Evolutionary conservation across 345 rosid genomes (phyloP).

Genomic region (Camelina hispida): DNA sequence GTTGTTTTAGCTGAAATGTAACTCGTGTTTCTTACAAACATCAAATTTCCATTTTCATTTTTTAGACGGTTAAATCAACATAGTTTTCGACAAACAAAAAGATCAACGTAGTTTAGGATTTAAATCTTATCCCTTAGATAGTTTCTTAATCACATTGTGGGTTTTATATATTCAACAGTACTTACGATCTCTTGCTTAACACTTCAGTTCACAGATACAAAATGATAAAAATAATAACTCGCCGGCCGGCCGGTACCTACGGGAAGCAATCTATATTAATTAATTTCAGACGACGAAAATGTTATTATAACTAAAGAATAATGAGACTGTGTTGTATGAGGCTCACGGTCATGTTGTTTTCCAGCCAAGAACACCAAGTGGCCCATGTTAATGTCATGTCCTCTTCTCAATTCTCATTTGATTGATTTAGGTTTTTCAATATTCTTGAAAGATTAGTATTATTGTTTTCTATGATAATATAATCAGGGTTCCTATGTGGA

Average conservation of each 20-base stretch:
- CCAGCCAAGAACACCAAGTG: constrained; percentile 30
- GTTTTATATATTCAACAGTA: not conserved
- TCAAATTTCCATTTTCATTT: not conserved
- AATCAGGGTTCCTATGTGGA: constrained; percentile 4
- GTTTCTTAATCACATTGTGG: not conserved
- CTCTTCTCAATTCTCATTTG: constrained; percentile 9
- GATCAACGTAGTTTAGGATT: not conserved
- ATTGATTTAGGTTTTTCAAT: not conserved
- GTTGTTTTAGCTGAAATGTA: not conserved
- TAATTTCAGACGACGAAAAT: constrained; percentile 4
- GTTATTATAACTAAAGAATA: not conserved
- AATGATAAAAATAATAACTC: not conserved
- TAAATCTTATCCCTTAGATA: not conserved
- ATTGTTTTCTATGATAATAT: not conserved
- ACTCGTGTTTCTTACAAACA: not conserved
- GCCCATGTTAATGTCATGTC: constrained; percentile 29
- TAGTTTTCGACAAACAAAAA: not conserved
- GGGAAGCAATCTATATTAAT: constrained; percentile 11
- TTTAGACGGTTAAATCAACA: not conserved
- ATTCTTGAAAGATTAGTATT: not conserved
- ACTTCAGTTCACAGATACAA: not conserved
- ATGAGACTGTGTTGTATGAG: constrained; percentile 3
- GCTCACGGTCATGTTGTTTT: constrained; percentile 35
- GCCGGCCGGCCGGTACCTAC: constrained; percentile 18
- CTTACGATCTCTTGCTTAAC: constrained; percentile 10